Percentiles rank a stretch among this genome's conserved stretches.
Conservation (phyloP, 1,139 yeast genomes). For the Protomyces gravidus region DNA sequence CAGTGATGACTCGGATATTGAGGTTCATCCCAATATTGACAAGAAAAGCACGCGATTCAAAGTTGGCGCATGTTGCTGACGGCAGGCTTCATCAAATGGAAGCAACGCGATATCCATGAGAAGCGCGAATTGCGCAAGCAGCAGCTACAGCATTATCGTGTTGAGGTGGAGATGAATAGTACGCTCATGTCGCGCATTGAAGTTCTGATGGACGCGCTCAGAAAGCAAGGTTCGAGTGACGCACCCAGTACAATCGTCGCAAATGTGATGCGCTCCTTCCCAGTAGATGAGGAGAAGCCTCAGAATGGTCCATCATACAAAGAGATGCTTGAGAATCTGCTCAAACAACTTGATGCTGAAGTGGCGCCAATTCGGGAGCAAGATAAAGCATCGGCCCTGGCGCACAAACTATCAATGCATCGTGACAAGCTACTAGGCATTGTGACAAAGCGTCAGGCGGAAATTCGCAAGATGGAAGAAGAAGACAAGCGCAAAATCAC, state of each 20-base stretch:
- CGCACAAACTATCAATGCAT: slow-evolving; percentile 40
- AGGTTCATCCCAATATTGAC: slow-evolving; percentile 95
- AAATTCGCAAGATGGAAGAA: slow-evolving; percentile 60
- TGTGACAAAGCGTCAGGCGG: slow-evolving; percentile 57
- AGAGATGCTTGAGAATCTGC: slow-evolving; percentile 88
- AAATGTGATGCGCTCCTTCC: slow-evolving; percentile 40
- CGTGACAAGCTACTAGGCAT: slow-evolving; percentile 41
- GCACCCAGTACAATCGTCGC: slow-evolving; percentile 27
- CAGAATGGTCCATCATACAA: slow-evolving; percentile 66
- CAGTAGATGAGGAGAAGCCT: slow-evolving; percentile 42
- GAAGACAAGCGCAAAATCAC: slow-evolving; percentile 75
- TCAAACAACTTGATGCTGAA: slow-evolving; percentile 63
- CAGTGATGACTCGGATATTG: slow-evolving; percentile 60
- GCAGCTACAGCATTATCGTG: slow-evolving; percentile 68
- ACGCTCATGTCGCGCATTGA: slow-evolving; percentile 72
- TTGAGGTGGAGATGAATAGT: slow-evolving; percentile 71
- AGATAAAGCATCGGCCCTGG: slow-evolving; percentile 35
- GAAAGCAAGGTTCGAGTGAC: neutral
- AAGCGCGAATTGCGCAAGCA: slow-evolving; percentile 74
- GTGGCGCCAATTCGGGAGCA: slow-evolving; percentile 42
- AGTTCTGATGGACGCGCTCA: slow-evolving; percentile 46
- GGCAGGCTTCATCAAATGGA: slow-evolving; percentile 72
- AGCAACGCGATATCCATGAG: slow-evolving; percentile 94
- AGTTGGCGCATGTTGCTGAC: neutral
- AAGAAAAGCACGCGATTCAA: slow-evolving; percentile 52